phyloP scores from a whole-genome alignment of 768 basidiomycete genomes.

The Xerocomus brunneocitrinus region DNA sequence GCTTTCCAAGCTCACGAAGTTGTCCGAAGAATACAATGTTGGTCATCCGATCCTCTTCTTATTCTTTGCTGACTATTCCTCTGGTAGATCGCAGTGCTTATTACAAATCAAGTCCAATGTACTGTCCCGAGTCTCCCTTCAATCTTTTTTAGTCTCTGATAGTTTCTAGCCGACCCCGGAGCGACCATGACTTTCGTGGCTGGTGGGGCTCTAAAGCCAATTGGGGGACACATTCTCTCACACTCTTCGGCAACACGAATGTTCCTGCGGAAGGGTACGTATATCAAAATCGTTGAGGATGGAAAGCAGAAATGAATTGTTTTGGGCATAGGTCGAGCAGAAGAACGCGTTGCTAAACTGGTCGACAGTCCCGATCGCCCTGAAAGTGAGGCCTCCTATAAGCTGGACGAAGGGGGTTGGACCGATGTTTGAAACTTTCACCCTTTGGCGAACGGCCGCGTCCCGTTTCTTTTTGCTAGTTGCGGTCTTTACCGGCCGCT shows the following conservation, averaged over 20 bases:
- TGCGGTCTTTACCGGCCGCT: not conserved
- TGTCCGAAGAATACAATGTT: constrained; percentile 91
- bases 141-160: constrained; percentile 4
- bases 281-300: not conserved
- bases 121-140: constrained; percentile 5
- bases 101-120: constrained; percentile 95
- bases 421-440: constrained; percentile 58
- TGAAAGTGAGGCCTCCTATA: constrained; percentile 89
- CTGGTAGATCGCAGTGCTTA: constrained; percentile 69
- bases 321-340: constrained; percentile 63
- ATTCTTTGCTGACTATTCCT: constrained; percentile 4
- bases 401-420: constrained; percentile 89
- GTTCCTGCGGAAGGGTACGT: constrained; percentile 79
- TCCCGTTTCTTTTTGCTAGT: not conserved
- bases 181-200: constrained; percentile 95
- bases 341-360: constrained; percentile 86
- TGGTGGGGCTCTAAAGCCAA: constrained; percentile 87
- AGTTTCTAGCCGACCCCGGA: constrained; percentile 76
- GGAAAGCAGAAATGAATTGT: not conserved
- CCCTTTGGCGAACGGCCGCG: not conserved
- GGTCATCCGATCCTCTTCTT: constrained; percentile 2
- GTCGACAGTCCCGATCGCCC: constrained; percentile 88
- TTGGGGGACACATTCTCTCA: constrained; percentile 85
- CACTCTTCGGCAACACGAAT: constrained; percentile 85
- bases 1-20: constrained; percentile 86